These are phyloP conservation scores for Axilococcus clingmanii DNA, from an alignment of 139 green algal species.

Conservation along the genomic window DNA sequence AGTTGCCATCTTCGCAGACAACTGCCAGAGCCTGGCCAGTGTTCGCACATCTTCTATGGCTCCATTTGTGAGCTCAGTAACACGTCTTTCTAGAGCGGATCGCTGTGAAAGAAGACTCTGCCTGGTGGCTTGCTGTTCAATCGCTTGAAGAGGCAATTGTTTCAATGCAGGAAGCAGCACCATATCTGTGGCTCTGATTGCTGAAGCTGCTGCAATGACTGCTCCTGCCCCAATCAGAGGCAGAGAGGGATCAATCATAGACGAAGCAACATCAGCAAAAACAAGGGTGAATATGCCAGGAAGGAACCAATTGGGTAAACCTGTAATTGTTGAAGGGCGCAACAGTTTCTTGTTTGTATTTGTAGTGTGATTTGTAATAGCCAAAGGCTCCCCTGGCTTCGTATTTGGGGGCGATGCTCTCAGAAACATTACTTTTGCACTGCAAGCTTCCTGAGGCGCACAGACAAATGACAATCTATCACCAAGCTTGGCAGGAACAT, in stretches of 20 bases:
- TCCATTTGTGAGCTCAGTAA: slow-evolving; percentile 37
- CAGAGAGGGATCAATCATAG: slow-evolving; percentile 63
- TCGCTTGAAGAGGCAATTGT: slow-evolving; percentile 47
- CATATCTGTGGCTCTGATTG: slow-evolving; percentile 31
- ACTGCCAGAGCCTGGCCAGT: slow-evolving; percentile 78
- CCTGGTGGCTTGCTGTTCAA: slow-evolving; percentile 46
- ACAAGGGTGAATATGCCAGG: slow-evolving; percentile 29
- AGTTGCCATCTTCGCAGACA: slow-evolving; percentile 79
- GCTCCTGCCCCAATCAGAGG: slow-evolving; percentile 50
- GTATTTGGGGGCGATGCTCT: slow-evolving; percentile 48
- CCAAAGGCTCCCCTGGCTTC: slow-evolving; percentile 66
- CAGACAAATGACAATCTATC: slow-evolving; percentile 74
- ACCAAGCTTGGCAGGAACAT: slow-evolving; percentile 63
- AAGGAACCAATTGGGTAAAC: slow-evolving; percentile 62
- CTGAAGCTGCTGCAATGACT: slow-evolving; percentile 14
- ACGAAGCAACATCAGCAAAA: slow-evolving; percentile 61
- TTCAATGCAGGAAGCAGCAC: slow-evolving; percentile 72
- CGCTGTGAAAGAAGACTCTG: slow-evolving; percentile 73
- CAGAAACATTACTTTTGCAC: slow-evolving; percentile 20
- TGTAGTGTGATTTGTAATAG: slow-evolving; percentile 68
- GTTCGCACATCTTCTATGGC: slow-evolving; percentile 60
- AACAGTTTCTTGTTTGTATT: slow-evolving; percentile 33
- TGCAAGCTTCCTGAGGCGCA: slow-evolving; percentile 28
- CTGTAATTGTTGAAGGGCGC: slow-evolving; percentile 34
- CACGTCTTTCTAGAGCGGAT: slow-evolving; percentile 17